Evolutionary conservation across 176 grass and related monocot species (phyloP).

Genomic region (Musa troglodytarum): DNA sequence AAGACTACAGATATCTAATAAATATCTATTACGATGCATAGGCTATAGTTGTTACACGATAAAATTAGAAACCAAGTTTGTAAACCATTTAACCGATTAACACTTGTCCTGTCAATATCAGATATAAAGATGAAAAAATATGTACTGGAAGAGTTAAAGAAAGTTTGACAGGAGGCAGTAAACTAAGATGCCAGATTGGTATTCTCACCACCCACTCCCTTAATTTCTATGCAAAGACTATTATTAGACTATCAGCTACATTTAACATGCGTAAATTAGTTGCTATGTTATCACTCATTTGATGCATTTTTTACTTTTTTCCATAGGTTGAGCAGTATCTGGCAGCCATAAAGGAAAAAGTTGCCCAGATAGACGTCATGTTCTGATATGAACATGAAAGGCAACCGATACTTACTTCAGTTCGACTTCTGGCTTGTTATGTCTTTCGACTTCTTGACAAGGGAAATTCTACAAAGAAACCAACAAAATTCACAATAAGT

Average conservation of each 20-base stretch:
- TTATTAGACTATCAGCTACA: not conserved
- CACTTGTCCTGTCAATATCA: not conserved
- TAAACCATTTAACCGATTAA: not conserved
- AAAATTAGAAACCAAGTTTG: no score
- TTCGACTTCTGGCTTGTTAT: constrained; percentile 94
- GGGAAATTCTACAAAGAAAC: constrained; percentile 66
- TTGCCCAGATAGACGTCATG: no score
- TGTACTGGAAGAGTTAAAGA: not conserved
- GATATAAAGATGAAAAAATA: not conserved
- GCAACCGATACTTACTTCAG: constrained; percentile 54
- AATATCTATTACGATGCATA: no score
- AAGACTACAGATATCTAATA: no score
- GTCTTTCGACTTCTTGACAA: constrained; percentile 96
- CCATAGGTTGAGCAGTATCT: not conserved
- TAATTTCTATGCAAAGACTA: not conserved
- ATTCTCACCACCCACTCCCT: no score
- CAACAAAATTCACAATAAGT: not conserved
- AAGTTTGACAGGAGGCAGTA: not conserved
- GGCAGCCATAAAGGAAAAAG: not conserved
- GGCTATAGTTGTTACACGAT: no score
- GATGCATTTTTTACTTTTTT: not conserved
- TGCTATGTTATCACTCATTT: not conserved
- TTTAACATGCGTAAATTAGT: not conserved
- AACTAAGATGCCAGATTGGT: not conserved
- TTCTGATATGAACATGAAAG: not conserved